These are phyloP conservation scores for Rutidosis leptorrhynchoides DNA, from an alignment of 129 eudicot genomes.

Conservation along the genomic window DNA sequence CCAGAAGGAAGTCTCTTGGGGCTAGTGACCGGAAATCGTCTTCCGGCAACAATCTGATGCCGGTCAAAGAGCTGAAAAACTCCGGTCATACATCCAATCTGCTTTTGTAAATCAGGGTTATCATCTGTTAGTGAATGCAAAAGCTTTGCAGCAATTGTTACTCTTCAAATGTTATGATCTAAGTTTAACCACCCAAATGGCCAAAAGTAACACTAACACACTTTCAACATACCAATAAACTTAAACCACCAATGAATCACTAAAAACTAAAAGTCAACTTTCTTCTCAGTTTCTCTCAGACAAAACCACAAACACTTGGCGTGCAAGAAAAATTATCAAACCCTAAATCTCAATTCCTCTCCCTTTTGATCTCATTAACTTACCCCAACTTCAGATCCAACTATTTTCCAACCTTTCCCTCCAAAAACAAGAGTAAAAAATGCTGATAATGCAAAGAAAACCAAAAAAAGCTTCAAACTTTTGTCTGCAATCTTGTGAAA, in stretches of 20 bases:
- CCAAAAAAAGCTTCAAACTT: background rate
- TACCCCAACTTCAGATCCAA: slow-evolving; percentile 21
- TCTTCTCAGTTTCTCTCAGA: slow-evolving; percentile 22
- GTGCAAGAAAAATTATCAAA: slow-evolving; percentile 17
- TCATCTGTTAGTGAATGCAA: slow-evolving; percentile 84
- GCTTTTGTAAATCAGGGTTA: slow-evolving; percentile 87
- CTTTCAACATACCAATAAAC: slow-evolving; percentile 15
- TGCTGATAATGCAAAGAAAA: slow-evolving; percentile 25
- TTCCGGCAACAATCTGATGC: slow-evolving; percentile 57
- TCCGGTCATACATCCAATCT: slow-evolving; percentile 95
- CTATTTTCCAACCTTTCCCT: slow-evolving; percentile 16
- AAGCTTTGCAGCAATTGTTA: slow-evolving; percentile 77
- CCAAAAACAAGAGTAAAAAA: slow-evolving; percentile 7
- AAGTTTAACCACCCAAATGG: slow-evolving; percentile 16
- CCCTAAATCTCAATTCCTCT: slow-evolving; percentile 7
- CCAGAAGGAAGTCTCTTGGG: slow-evolving; percentile 72
- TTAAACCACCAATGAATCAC: background rate
- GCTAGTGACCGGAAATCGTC: slow-evolving; percentile 55
- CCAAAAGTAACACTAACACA: slow-evolving; percentile 10
- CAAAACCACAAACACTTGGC: slow-evolving; percentile 35
- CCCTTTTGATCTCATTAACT: slow-evolving; percentile 10
- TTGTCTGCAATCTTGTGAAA: slow-evolving; percentile 6
- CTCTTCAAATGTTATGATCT: slow-evolving; percentile 5
- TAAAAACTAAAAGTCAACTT: slow-evolving; percentile 19
- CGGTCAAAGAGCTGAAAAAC: slow-evolving; percentile 87